A percentile compares a stretch with the other conserved stretches of the same genome.
Evolutionary conservation across 768 basidiomycete species (phyloP).

Genomic region (Tylopilus vinaceipallidus): DNA sequence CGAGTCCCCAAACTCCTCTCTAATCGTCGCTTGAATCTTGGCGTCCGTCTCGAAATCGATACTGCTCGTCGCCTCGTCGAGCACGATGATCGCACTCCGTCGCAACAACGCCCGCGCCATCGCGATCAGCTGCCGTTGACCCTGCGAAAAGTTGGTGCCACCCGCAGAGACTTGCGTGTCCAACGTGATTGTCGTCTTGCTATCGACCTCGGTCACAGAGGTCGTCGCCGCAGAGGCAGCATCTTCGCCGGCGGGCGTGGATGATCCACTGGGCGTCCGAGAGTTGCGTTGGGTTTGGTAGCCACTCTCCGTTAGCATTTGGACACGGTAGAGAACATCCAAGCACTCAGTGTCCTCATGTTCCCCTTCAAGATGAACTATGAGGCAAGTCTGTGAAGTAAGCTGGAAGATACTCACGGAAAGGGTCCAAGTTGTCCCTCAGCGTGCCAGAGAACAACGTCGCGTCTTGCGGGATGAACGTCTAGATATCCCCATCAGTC

Average conservation of each 20-base stretch:
- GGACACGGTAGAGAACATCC: slow-evolving; percentile 80
- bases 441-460: slow-evolving; percentile 80
- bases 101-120: slow-evolving; percentile 81
- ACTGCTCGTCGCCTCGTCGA: slow-evolving; percentile 84
- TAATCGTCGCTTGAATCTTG: slow-evolving; percentile 86
- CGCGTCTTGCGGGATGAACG: slow-evolving; percentile 77
- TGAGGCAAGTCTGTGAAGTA: neutral
- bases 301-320: slow-evolving; percentile 59
- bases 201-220: slow-evolving; percentile 51
- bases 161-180: slow-evolving; percentile 82
- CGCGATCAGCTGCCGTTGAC: slow-evolving; percentile 84
- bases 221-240: slow-evolving; percentile 42
- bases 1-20: slow-evolving; percentile 78
- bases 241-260: slow-evolving; percentile 42
- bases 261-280: slow-evolving; percentile 42
- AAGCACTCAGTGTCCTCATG: slow-evolving; percentile 77
- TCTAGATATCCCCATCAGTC: slow-evolving; percentile 39
- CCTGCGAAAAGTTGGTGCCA: slow-evolving; percentile 89
- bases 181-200: slow-evolving; percentile 57
- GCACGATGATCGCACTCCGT: slow-evolving; percentile 67
- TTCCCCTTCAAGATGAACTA: slow-evolving; percentile 45
- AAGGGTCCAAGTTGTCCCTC: slow-evolving; percentile 74
- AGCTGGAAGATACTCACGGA: slow-evolving; percentile 36
- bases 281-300: slow-evolving; percentile 51
- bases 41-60: slow-evolving; percentile 87